Evolutionary conservation across 192 early-diverging fungal genomes (phyloP), one percentile per base, ranked within the genome.

Genomic region (Pilaira anomala): DNA sequence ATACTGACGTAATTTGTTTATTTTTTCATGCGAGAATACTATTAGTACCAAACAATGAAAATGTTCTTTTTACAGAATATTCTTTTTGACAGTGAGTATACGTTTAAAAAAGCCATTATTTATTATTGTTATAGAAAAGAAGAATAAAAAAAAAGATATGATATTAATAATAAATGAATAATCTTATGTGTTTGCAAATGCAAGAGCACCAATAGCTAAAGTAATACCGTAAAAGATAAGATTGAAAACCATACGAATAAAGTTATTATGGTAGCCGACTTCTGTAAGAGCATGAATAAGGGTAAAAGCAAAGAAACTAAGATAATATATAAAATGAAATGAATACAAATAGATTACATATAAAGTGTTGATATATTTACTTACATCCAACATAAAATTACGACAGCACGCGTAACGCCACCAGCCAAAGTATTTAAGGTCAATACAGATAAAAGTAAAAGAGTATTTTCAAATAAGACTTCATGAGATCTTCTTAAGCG

Each of bases 301-400:
- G 25, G 66, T 61, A 24, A 68, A 61, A 12, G 24, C 59, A 44
- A 68, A 54, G 30, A 53, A 68, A 22, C 66, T 68, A 46, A 40
- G 8, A 40, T 18, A 55, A 13, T 33, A 56, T 39, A 24, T 21
- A 9, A 14, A n/a, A 8, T 36, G 3, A 24, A 42, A 16, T 25
- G 3, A 26, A 11, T 2, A 33, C 6, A 28, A 56, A 30, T n/a
- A n/a, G n/a, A n/a, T n/a, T n/a, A n/a, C n/a, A n/a, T n/a, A n/a
- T n/a, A n/a, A n/a, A n/a, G n/a, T n/a, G n/a, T n/a, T n/a, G n/a
- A n/a, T n/a, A n/a, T n/a, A n/a, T n/a, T n/a, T n/a, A 62, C 71
- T 66, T 66, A 73, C 54, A 76, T 62, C 75, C 75, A 76, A 11
- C 62, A 18, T 9, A 76, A 7, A 45, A 76, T 65, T 29, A 62